These are phyloP conservation scores for Steccherinum ochraceum DNA, from an alignment of 768 basidiomycete genomes.

Conservation along the genomic window DNA sequence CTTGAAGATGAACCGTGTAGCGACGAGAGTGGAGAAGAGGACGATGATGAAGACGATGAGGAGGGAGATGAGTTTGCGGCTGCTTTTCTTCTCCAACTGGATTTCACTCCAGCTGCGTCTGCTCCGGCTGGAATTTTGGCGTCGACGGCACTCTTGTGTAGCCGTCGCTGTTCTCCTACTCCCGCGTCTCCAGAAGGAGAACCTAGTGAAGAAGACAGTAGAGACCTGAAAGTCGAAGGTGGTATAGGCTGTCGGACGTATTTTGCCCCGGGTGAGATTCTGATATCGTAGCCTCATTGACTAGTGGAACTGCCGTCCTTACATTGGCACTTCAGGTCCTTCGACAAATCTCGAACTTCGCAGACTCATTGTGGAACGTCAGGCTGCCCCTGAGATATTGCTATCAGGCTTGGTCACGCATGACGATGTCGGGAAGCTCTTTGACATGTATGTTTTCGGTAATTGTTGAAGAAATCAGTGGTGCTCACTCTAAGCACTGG, in stretches of 20 bases:
- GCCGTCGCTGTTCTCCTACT: not conserved
- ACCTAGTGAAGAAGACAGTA: not conserved
- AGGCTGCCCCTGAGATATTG: conserved; percentile 21
- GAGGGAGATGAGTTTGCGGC: conserved; percentile 13
- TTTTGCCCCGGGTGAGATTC: conserved; percentile 13
- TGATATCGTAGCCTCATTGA: not conserved
- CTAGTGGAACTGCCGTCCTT: not conserved
- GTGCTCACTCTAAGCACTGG: conserved; percentile 10
- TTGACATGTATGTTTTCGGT: conserved; percentile 18
- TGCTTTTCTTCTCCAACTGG: conserved; percentile 8
- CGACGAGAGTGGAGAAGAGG: not conserved
- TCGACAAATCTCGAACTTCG: conserved; percentile 20
- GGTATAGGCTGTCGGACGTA: conserved; percentile 1
- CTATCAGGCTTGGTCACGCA: conserved; percentile 21
- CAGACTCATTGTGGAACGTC: conserved; percentile 22
- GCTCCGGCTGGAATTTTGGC: not conserved
- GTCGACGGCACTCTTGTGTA: conserved; percentile 4
- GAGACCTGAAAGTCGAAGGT: not conserved
- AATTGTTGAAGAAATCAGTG: not conserved
- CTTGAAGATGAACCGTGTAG: conserved; percentile 10
- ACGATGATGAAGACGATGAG: conserved; percentile 16
- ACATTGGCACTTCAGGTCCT: conserved; percentile 12
- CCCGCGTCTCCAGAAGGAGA: not conserved
- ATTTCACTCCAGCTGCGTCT: conserved; percentile 1
- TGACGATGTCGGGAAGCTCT: conserved; percentile 17